These are phyloP conservation scores for Paramecium sonneborni DNA, from an alignment of 73 alveolate species.

Conservation along the genomic window DNA sequence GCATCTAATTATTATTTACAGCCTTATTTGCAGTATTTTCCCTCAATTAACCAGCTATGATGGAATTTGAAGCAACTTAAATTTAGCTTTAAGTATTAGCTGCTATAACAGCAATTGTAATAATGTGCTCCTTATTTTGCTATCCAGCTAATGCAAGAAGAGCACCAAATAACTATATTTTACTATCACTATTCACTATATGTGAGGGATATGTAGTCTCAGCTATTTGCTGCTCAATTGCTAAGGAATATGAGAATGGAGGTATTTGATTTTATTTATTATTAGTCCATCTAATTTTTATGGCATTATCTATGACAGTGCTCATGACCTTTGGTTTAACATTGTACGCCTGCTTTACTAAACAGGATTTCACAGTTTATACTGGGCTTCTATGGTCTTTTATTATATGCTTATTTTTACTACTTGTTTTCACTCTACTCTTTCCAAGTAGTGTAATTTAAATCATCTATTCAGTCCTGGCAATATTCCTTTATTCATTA, in stretches of 20 bases:
- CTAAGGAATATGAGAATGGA: neutral
- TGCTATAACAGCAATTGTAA: neutral
- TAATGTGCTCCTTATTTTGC: constrained; percentile 35
- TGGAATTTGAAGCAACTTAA: neutral
- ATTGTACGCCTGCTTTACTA: constrained; percentile 86
- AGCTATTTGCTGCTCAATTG: neutral
- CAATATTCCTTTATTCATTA: constrained; percentile 54
- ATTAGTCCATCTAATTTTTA: constrained; percentile 64
- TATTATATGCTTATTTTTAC: constrained; percentile 66
- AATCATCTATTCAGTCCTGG: constrained; percentile 11
- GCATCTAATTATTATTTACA: constrained; percentile 73
- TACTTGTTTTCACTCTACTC: constrained; percentile 63
- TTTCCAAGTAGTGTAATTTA: neutral
- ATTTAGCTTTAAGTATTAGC: neutral
- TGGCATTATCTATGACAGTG: constrained; percentile 90
- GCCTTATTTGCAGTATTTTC: constrained; percentile 16
- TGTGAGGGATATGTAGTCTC: constrained; percentile 86
- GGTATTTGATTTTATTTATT: neutral
- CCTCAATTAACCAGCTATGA: neutral
- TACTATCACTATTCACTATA: constrained; percentile 86
- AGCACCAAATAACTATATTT: constrained; percentile 86
- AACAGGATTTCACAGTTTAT: constrained; percentile 84
- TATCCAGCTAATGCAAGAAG: constrained; percentile 61
- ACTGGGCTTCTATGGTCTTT: constrained; percentile 70
- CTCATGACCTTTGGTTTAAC: constrained; percentile 87